Base-by-base conservation (phyloP, 2,329 filamentous ascomycete species). In the Lasiodiplodia hormozganensis region DNA sequence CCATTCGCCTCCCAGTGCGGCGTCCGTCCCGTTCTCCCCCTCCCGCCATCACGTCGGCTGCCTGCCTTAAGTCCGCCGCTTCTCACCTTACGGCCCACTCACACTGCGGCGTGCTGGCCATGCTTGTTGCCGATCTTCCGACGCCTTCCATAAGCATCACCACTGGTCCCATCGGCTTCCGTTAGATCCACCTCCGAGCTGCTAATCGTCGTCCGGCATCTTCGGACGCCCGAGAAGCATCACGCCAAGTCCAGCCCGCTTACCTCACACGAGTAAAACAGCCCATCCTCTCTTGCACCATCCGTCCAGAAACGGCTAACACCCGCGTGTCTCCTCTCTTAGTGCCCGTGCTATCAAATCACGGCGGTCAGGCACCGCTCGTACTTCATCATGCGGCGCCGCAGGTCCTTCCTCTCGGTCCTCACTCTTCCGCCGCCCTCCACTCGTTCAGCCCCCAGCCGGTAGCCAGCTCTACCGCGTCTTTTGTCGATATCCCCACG, bases 291-390 rank as follows among this genome's bases (percentile, higher is more conserved):
- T 34, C 56, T 65, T 54, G 23, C 58, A 43, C 23, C 4, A 5
- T 58, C 25, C 10, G 23, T 64, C 56, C 49, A 68, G 60, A 60
- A 56, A 23, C 25, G 65, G 65, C 65, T 67, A 67, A 67, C 53
- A 18, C 53, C 38, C 43, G 52, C 36, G 53, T 67, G 36, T 52
- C 18, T 28, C 16, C 47, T 7, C 23, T 21, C 49, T 47, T 69
- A 69, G 68, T 69, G 68, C 52, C 68, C 18, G 53, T 56, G 28
- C 47, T 68, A 25, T 36, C 40, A 28, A 21, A 68, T 36, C 65
- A 69, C 68, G 68, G 54, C 68, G 68, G 43, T 40, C 68, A 69
- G 68, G 68, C 54, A 68, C 68, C 68, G 65, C 65, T 69, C 66
- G 53, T 65, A 65, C 67, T 54, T 68, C 58, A 47, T 53, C 60